Evolutionary conservation across 2,329 filamentous ascomycete species (phyloP).

Genomic region (Ceratocystis diversiconidia): DNA sequence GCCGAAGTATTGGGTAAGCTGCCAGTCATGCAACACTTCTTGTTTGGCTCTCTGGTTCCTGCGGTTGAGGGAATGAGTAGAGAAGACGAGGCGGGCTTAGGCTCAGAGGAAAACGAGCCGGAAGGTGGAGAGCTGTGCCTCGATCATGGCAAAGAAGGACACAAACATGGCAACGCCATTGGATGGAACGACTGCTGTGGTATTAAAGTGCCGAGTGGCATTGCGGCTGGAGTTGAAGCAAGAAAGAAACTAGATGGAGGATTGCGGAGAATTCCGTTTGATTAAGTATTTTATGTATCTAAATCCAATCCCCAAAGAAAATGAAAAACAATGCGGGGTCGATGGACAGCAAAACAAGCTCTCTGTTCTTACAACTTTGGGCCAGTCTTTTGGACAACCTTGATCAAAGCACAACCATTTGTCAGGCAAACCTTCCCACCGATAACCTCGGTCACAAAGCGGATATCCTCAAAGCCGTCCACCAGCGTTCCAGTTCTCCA

Average conservation of each 20-base stretch:
- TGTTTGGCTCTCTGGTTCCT: slow-evolving; percentile 77
- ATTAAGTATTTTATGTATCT: slow-evolving; percentile 33
- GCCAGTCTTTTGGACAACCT: slow-evolving; percentile 30
- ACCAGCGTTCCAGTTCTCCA: slow-evolving; percentile 58
- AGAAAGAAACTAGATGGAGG: slow-evolving; percentile 53
- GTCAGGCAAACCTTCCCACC: slow-evolving; percentile 74
- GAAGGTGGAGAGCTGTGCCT: slow-evolving; percentile 43
- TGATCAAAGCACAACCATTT: slow-evolving; percentile 72
- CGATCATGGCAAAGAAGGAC: slow-evolving; percentile 36
- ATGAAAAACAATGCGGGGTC: background rate
- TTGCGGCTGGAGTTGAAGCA: slow-evolving; percentile 81
- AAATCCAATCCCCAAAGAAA: background rate
- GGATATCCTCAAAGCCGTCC: slow-evolving; percentile 62
- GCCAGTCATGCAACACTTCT: slow-evolving; percentile 96
- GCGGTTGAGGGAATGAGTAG: slow-evolving; percentile 70
- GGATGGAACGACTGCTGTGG: slow-evolving; percentile 95
- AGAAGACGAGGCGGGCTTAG: slow-evolving; percentile 37
- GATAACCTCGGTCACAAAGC: slow-evolving; percentile 65
- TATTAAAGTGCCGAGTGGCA: slow-evolving; percentile 88
- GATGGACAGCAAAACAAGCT: background rate
- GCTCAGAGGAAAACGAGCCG: slow-evolving; percentile 34
- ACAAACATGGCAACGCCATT: slow-evolving; percentile 49
- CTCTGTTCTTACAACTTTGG: slow-evolving; percentile 35
- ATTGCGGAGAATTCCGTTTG: slow-evolving; percentile 67
- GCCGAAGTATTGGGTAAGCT: slow-evolving; percentile 85